Base-by-base conservation (phyloP, 2,329 filamentous ascomycete genomes). In the Penicillium oxalicum region DNA sequence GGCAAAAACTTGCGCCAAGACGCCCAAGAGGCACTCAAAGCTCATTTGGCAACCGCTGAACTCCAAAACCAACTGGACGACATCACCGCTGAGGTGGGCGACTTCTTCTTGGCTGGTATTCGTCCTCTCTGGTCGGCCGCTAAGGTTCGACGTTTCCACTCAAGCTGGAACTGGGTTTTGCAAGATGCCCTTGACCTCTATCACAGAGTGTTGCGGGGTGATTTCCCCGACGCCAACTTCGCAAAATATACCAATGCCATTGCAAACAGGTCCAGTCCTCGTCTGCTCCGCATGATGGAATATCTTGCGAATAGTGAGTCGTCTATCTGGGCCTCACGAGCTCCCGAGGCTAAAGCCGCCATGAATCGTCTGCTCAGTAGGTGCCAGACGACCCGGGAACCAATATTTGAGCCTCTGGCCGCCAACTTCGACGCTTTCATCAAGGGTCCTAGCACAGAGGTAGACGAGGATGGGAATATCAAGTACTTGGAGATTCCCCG, bases 101-200 rank as follows among this genome's bases (percentile, higher is more conserved):
- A 65, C 5, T 47, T 53, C 8, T 70, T 65, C 42, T 46, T 54
- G 3, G 40, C 47, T 18, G 67, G 67, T 3, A 63, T 70, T 9
- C 42, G 53, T 9, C 58, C 66, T 2, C 48, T 58, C 0, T 71
- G 70, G 34, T 54, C 63, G 24, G n/a, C 45, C 11, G 43, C 39
- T 0, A 64, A 68, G 38, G 49, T 48, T 12, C 60, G 68, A 1
- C 38, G 46, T 3, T 71, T 64, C 50, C 55, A 68, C 36, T 70
- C 66, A 2, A 66, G 53, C 46, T 71, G 68, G 68, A 70, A 69
- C 44, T 69, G 66, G 66, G 63, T 48, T 2, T 45, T 57, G 0
- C 59, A 68, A 47, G 64, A 65, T 26, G 24, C 34, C 13, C 26
- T 45, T 36, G 38, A 36, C 24, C 29, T 55, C 9, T 50, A 52